These are phyloP conservation scores for Inosperma sp. DNA, from an alignment of 768 basidiomycete species.

Conservation along the genomic window DNA sequence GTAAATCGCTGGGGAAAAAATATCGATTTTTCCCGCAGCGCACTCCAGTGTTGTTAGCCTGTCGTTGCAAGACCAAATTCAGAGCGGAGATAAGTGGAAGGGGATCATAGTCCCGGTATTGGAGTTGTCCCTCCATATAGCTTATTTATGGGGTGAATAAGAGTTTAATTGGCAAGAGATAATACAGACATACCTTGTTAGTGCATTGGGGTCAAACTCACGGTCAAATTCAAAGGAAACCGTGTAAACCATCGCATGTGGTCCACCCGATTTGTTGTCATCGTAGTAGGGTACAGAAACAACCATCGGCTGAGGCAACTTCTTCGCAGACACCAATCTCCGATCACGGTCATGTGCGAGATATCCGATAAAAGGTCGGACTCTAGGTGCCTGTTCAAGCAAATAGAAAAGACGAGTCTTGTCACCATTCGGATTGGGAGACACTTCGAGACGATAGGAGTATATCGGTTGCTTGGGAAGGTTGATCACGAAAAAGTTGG, in stretches of 20 bases:
- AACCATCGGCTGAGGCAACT: conserved; percentile 42
- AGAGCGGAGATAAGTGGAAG: conserved; percentile 50
- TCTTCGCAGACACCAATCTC: conserved; percentile 42
- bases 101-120: conserved; percentile 44
- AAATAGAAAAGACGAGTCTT: conserved; percentile 52
- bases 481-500: too few relatives aligned
- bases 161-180: not conserved
- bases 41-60: conserved; percentile 41
- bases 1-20: conserved; percentile 45
- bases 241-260: conserved; percentile 38
- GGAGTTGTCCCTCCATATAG: conserved; percentile 44
- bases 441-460: too few relatives aligned
- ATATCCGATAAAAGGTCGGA: conserved; percentile 33
- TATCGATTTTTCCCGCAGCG: conserved; percentile 53
- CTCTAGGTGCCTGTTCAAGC: conserved; percentile 40
- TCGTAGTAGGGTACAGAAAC: conserved; percentile 41
- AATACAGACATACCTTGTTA: conserved; percentile 31
- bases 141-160: conserved; percentile 37
- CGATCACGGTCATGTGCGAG: conserved; percentile 53
- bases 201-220: conserved; percentile 33
- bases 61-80: conserved; percentile 53
- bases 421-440: too few relatives aligned
- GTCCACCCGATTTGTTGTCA: conserved; percentile 31
- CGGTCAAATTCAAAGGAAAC: conserved; percentile 39
- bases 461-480: too few relatives aligned